phyloP scores from a whole-genome alignment of 345 rosid genomes.

The Linum trigynum region DNA sequence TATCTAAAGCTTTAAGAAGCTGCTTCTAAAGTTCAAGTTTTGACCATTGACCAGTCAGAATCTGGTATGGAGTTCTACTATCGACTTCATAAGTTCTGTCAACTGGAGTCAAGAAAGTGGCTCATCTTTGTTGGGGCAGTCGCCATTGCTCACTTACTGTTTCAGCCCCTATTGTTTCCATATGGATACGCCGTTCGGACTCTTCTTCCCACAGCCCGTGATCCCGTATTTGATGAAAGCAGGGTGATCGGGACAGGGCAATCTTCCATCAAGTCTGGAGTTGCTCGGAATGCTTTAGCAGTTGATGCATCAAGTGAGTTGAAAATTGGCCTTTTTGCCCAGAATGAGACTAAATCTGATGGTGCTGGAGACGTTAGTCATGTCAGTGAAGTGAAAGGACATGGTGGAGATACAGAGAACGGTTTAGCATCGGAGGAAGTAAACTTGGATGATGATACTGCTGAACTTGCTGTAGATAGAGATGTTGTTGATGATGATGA shows the following conservation, averaged over 20 bases:
- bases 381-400: conserved; percentile 8
- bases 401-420: conserved; percentile 11
- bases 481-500: conserved; percentile 2
- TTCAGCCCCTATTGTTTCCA: conserved; percentile 61
- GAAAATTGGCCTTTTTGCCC: conserved; percentile 16
- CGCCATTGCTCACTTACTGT: conserved; percentile 46
- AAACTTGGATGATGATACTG: conserved; percentile 6
- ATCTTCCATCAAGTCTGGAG: conserved; percentile 32
- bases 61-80: conserved; percentile 33
- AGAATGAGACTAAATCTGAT: conserved; percentile 16
- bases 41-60: background rate
- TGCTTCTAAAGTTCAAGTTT: background rate
- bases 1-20: background rate
- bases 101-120: conserved; percentile 46
- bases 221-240: conserved; percentile 11
- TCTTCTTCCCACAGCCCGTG: conserved; percentile 28
- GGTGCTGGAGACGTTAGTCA: conserved; percentile 11
- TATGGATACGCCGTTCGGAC: conserved; percentile 56
- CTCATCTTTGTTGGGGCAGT: conserved; percentile 36
- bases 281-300: conserved; percentile 49
- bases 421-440: conserved; percentile 18
- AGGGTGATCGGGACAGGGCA: conserved; percentile 10
- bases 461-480: conserved; percentile 20
- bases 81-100: conserved; percentile 27
- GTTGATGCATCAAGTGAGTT: conserved; percentile 36